A percentile compares a stretch with the other conserved stretches of the same genome.
Evolutionary conservation across 805 yeast species (phyloP).

Genomic region (Lipomyces kockii): DNA sequence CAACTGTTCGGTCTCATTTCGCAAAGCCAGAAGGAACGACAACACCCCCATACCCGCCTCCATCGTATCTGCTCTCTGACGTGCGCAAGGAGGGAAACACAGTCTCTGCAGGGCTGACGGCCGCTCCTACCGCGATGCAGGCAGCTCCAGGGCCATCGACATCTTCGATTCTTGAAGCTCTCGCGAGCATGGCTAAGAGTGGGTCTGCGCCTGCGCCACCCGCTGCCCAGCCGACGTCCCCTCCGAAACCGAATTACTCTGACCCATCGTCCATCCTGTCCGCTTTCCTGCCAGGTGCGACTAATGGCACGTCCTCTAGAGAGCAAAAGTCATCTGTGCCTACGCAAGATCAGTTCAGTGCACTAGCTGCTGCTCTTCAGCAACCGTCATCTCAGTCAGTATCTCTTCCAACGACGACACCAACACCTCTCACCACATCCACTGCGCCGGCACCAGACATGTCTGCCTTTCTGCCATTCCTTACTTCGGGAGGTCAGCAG

Average conservation of each 20-base stretch:
- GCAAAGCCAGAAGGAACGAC: constrained; percentile 50
- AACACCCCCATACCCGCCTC: constrained; percentile 74
- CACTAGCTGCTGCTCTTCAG: constrained; percentile 10
- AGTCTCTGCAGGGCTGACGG: constrained; percentile 27
- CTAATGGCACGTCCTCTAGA: background rate
- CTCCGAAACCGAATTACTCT: constrained; percentile 9
- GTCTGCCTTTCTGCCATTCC: constrained; percentile 11
- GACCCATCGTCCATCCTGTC: constrained; percentile 8
- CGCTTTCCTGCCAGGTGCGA: constrained; percentile 7
- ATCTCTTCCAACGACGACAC: constrained; percentile 22
- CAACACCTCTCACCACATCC: constrained; percentile 26
- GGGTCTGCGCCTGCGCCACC: constrained; percentile 14
- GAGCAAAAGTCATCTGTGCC: background rate
- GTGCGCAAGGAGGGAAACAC: constrained; percentile 18
- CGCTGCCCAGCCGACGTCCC: constrained; percentile 17
- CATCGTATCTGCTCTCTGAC: constrained; percentile 43
- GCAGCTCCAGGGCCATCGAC: constrained; percentile 53
- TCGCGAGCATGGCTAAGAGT: constrained; percentile 61
- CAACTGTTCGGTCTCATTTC: constrained; percentile 62
- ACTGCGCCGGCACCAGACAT: constrained; percentile 31
- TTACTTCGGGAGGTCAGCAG: constrained; percentile 3
- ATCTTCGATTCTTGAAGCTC: constrained; percentile 68
- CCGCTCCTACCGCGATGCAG: constrained; percentile 38
- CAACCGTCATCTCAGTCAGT: constrained; percentile 23
- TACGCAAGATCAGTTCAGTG: constrained; percentile 3